Conservation (phyloP, 202 grass and related monocot genomes). For the Cymbopogon flexuosus region DNA sequence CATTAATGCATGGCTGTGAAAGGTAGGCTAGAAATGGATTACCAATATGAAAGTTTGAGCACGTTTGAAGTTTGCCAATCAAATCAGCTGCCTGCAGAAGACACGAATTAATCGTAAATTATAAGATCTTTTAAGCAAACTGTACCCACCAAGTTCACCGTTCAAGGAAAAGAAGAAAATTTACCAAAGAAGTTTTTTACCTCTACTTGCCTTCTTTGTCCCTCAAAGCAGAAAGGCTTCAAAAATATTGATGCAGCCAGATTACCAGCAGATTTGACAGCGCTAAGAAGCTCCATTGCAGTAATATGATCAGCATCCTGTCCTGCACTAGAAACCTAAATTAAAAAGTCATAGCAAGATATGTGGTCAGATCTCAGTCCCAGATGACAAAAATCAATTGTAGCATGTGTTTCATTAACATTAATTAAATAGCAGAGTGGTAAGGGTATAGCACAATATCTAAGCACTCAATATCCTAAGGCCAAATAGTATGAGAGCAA, state of each 20-base stretch:
- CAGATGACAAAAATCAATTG: background rate
- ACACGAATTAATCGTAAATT: background rate
- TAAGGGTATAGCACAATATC: background rate
- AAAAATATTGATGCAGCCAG: conserved; percentile 80
- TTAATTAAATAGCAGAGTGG: background rate
- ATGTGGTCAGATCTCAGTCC: background rate
- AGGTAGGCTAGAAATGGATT: conserved; percentile 25
- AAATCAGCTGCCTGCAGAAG: conserved; percentile 76
- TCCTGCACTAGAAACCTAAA: conserved; percentile 78
- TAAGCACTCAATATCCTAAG: background rate
- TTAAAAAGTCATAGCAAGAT: conserved; percentile 19
- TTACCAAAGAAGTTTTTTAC: conserved; percentile 32
- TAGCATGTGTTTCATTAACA: background rate
- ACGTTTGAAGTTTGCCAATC: conserved; percentile 58
- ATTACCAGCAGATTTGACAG: conserved; percentile 65
- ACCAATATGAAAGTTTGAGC: conserved; percentile 86
- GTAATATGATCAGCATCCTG: conserved; percentile 68
- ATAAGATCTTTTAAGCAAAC: conserved; percentile 1
- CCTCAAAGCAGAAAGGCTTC: conserved; percentile 92
- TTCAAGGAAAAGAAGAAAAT: background rate
- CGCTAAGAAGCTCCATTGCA: conserved; percentile 63
- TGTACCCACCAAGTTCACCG: conserved; percentile 15
- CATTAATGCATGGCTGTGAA: background rate
- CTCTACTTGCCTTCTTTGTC: conserved; percentile 76
- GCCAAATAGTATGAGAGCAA: conserved; percentile 28